Evolutionary conservation across 257 asterid genomes (phyloP), one percentile per base, ranked within the genome.

Genomic region (Gentiana macrophylla): DNA sequence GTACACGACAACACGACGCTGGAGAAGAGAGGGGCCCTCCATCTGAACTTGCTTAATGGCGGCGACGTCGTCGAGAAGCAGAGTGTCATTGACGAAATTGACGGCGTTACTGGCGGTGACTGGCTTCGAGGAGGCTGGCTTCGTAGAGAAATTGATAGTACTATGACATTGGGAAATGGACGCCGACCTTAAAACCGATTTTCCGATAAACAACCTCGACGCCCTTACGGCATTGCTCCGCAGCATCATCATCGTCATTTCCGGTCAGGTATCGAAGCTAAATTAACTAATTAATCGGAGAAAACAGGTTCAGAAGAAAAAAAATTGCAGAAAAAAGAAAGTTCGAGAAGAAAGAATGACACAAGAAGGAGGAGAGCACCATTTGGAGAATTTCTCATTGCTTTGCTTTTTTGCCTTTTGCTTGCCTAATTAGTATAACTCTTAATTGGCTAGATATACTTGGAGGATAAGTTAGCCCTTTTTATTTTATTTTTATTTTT

Each of bases 1-100:
- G 78, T 86, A 84, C 2, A 91, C 74, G 60, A 91, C 79, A 9
- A 86, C 96, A 43, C 98, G 78, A 6, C 86, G 95, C 68, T 71
- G 91, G 12, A 91, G 89, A 52, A 73, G 65, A 41, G 60, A 48
- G 0, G n/a, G 92, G 24, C 24, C 24, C 10, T n/a, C 37, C 74
- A 44, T 60, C 60, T 50, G 74, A 24, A 65, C 52, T 67, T 2
- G 71, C 58, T 52, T 52, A 59, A 10, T 55, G 59, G 13, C 55
- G 47, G 57, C 38, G 9, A 52, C 52, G 34, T 43, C 54, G 5
- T 48, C 63, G 43, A 71, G 59, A 43, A 79, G 55, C 15, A 65
- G 59, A 61, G 57, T 65, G 45, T 70, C 83, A 35, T 63, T 76
- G 57, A 77, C 62, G 13, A 71, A 72, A 48, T 65, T 72, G 53